Percentiles rank a stretch among this genome's conserved stretches.
phyloP scores from a whole-genome alignment of 371 early-diverging fungal genomes.

The Syncephalastrum sp. region DNA sequence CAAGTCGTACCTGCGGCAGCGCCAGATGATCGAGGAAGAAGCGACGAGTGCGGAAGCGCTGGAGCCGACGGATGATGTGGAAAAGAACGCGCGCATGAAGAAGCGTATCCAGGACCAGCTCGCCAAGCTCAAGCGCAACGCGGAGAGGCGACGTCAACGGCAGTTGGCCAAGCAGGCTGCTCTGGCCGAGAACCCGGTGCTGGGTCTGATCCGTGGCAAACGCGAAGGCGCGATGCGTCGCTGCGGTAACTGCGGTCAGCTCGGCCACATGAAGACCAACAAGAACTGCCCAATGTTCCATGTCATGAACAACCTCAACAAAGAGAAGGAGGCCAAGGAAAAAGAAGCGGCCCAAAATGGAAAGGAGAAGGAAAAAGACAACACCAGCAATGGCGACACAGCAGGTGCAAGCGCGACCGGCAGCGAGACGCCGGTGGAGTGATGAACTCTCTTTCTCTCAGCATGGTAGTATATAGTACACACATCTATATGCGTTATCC shows the following conservation, averaged over 20 bases:
- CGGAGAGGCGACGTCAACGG: slow-evolving; percentile 57
- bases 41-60: slow-evolving; percentile 53
- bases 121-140: slow-evolving; percentile 63
- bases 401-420: too few relatives aligned
- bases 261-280: slow-evolving; percentile 90
- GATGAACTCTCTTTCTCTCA: too few relatives aligned
- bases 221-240: slow-evolving; percentile 60
- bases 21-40: slow-evolving; percentile 78
- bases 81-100: slow-evolving; percentile 63
- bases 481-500: too few relatives aligned
- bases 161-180: slow-evolving; percentile 48
- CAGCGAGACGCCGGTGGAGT: too few relatives aligned
- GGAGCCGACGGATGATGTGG: slow-evolving; percentile 61
- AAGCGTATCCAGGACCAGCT: slow-evolving; percentile 63
- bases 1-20: slow-evolving; percentile 84
- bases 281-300: slow-evolving; percentile 78
- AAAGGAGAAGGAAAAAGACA: too few relatives aligned
- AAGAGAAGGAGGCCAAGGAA: too few relatives aligned
- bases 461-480: too few relatives aligned
- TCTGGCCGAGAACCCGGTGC: slow-evolving; percentile 49
- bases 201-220: slow-evolving; percentile 57
- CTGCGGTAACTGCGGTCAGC: slow-evolving; percentile 83
- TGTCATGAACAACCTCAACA: slow-evolving; percentile 26
- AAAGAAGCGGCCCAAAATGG: too few relatives aligned
- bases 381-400: too few relatives aligned